phyloP scores from a whole-genome alignment of 306 rosid genomes.

The Castanea crenata region DNA sequence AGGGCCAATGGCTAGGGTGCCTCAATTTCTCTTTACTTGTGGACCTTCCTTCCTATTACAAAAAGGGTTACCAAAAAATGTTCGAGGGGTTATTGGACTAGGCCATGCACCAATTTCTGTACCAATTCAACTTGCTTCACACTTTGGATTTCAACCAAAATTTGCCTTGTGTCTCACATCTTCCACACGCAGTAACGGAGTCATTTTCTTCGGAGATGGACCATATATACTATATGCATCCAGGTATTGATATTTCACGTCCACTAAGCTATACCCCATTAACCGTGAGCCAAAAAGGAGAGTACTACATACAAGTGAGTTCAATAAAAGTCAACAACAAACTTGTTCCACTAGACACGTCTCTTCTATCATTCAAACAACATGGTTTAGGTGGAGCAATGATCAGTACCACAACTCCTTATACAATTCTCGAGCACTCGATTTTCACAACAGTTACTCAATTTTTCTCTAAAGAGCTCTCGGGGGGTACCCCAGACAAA shows the following conservation, averaged over 20 bases:
- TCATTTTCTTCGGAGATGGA: conserved; percentile 42
- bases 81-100: conserved; percentile 41
- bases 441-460: conserved; percentile 28
- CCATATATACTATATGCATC: conserved; percentile 3
- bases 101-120: conserved; percentile 47
- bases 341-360: conserved; percentile 8
- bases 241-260: conserved; percentile 20
- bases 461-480: conserved; percentile 14
- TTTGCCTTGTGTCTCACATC: conserved; percentile 50
- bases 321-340: conserved; percentile 38
- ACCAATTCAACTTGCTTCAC: conserved; percentile 41
- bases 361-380: background rate
- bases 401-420: conserved; percentile 46
- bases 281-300: conserved; percentile 33
- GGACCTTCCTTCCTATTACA: conserved; percentile 42
- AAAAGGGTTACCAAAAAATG: conserved; percentile 36
- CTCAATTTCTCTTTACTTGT: conserved; percentile 57
- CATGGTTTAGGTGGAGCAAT: conserved; percentile 24
- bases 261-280: conserved; percentile 37
- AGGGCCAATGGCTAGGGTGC: conserved; percentile 25
- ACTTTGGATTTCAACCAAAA: conserved; percentile 41
- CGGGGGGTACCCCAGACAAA: conserved; percentile 18
- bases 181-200: conserved; percentile 11
- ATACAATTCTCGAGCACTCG: conserved; percentile 35
- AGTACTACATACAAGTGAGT: conserved; percentile 33